Evolutionary conservation across 2,329 filamentous ascomycete genomes (phyloP).

Genomic region (Colletotrichum sp.): DNA sequence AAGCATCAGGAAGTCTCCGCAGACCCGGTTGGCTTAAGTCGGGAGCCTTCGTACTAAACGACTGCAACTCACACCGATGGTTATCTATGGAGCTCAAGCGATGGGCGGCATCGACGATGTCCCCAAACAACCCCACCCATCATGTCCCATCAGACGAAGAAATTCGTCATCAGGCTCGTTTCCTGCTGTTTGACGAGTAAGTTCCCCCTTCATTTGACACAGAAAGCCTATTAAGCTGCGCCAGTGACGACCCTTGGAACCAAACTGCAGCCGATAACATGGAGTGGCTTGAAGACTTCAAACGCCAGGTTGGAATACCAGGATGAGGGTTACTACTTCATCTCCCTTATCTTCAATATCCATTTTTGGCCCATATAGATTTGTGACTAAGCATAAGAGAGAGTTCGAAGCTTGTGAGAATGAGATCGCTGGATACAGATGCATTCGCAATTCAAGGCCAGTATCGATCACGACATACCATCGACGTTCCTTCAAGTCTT

Average conservation of each 20-base stretch:
- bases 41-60: constrained; percentile 58
- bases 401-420: background rate
- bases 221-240: constrained; percentile 19
- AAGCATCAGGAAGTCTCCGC: background rate
- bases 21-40: background rate
- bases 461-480: background rate
- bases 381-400: background rate
- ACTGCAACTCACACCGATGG: constrained; percentile 65
- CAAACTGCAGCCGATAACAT: constrained; percentile 67
- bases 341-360: background rate
- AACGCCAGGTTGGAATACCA: constrained; percentile 63
- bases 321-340: background rate
- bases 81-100: constrained; percentile 58
- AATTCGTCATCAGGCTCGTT: constrained; percentile 67
- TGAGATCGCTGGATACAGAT: background rate
- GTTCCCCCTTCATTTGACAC: constrained; percentile 26
- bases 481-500: background rate
- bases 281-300: constrained; percentile 69
- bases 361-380: background rate
- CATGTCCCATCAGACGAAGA: constrained; percentile 66
- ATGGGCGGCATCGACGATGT: constrained; percentile 59
- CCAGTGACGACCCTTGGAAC: constrained; percentile 68
- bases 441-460: background rate
- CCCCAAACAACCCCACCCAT: constrained; percentile 63
- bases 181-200: constrained; percentile 67